Conservation (phyloP, 2,329 filamentous ascomycete species). For the Aspergillus ruber region DNA sequence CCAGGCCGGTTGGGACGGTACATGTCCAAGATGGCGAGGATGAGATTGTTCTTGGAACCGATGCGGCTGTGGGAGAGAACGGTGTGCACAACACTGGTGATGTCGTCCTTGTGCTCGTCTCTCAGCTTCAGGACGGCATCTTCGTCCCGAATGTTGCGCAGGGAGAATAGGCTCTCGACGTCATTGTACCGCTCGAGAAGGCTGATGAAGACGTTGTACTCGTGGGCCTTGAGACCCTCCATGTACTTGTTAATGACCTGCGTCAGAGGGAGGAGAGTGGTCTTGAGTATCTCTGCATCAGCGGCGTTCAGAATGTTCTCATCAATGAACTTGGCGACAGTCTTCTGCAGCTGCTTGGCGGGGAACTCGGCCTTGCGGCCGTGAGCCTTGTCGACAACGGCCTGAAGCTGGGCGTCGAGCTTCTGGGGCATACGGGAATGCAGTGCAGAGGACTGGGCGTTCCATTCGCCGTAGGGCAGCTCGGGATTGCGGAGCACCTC, state of each 20-base stretch:
- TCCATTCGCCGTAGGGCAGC: conserved; percentile 94
- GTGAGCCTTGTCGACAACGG: conserved; percentile 79
- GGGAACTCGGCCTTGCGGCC: conserved; percentile 80
- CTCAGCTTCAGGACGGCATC: conserved; percentile 88
- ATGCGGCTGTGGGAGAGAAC: conserved; percentile 93
- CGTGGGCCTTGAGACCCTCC: conserved; percentile 85
- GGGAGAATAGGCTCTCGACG: conserved; percentile 82
- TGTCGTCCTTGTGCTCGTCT: conserved; percentile 93
- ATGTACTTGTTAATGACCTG: conserved; percentile 72
- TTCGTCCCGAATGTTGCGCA: conserved; percentile 78
- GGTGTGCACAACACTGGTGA: conserved; percentile 73
- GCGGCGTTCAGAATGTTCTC: conserved; percentile 64
- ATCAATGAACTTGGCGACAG: conserved; percentile 79
- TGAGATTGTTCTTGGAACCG: conserved; percentile 85
- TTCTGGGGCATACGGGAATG: conserved; percentile 96
- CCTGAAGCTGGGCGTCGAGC: conserved; percentile 72
- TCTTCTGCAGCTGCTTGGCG: conserved; percentile 76
- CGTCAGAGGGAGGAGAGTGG: conserved; percentile 67
- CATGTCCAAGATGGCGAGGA: conserved; percentile 84
- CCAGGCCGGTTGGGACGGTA: conserved; percentile 93
- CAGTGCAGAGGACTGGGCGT: conserved; percentile 89
- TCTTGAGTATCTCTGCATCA: conserved; percentile 68
- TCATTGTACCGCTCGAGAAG: conserved; percentile 77
- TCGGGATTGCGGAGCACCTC: conserved; percentile 83
- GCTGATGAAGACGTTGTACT: conserved; percentile 72